Base-by-base conservation (phyloP, 768 basidiomycete species). In the Pleurotus citrinopileatus region DNA sequence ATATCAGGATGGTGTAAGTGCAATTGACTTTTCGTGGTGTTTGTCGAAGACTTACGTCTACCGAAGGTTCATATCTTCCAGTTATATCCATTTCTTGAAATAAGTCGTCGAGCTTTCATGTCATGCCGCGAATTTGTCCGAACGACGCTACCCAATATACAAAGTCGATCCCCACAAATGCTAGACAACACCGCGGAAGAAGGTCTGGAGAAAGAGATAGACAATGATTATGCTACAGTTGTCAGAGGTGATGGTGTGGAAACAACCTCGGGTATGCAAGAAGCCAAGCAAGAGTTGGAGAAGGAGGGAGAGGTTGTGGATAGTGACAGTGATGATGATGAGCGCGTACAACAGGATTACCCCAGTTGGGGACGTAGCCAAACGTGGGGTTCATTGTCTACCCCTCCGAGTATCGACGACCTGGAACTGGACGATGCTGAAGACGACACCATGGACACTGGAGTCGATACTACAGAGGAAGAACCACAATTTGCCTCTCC, bases 31-130 rank as follows among this genome's bases (percentile, higher is more conserved):
- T 28, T 26, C 20, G 54, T n/a, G n/a, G n/a, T n/a, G n/a, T 44
- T 53, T 51, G 19, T 20, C 26, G 32, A 44, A 4, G 25, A 40
- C 23, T 36, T 43, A 22, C 22, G 10, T 54, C 22, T 43, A 13
- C 23, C 9, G 1, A 60, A 91, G 89, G 80, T 94, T 10, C 94
- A 98, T 60, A 90, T 96, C 10, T 98, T 98, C 66, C 94, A 96
- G 65, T 77, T 84, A 13, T 90, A 91, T 61, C 89, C 91, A 0
- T 96, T 92, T 67, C 74, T 91, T 19, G 76, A 82, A 7, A 75
- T 81, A 2, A 70, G 87, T 23, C 77, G 71, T n/a, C 79, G 79
- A 40, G 83, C 91, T 2, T 90, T 89, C 66, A 59, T 77, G 46
- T 86, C 87, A 4, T 88, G 87, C 67, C 78, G 80, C 26, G 76